A percentile compares a stretch with the other conserved stretches of the same genome.
Conservation (phyloP, 176 grass and related monocot genomes). For the Melocanna baccifera region DNA sequence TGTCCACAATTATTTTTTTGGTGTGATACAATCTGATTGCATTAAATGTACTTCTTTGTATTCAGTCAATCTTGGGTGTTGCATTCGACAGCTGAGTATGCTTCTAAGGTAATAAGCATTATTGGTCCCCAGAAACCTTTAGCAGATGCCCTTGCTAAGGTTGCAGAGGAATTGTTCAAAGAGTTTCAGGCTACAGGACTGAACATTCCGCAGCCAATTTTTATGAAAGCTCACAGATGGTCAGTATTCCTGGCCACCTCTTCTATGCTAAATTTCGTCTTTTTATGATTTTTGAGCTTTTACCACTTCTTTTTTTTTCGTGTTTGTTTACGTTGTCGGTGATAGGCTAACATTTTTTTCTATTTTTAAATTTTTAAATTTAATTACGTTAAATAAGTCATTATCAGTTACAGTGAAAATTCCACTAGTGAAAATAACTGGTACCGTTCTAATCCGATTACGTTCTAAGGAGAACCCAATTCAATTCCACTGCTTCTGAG, state of each 20-base stretch:
- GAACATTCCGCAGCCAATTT: constrained; percentile 66
- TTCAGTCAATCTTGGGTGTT: constrained; percentile 82
- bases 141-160: constrained; percentile 67
- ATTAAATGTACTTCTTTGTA: constrained; percentile 18
- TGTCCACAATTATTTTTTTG: not conserved
- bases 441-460: no score
- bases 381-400: no score
- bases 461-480: no score
- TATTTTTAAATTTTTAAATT: no score
- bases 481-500: no score
- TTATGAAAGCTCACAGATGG: constrained; percentile 98
- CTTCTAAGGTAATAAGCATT: constrained; percentile 49
- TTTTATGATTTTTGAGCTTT: no score
- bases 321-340: no score
- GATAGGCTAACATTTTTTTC: no score
- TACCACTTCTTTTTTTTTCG: no score
- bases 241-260: constrained; percentile 36
- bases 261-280: constrained; percentile 9
- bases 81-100: constrained; percentile 87
- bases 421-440: no score
- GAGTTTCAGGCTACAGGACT: constrained; percentile 75
- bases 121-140: constrained; percentile 72
- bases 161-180: constrained; percentile 72
- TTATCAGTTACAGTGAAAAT: no score
- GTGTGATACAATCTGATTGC: not conserved